phyloP scores from a whole-genome alignment of 192 early-diverging fungal species.

The Chytriomyces sp. region DNA sequence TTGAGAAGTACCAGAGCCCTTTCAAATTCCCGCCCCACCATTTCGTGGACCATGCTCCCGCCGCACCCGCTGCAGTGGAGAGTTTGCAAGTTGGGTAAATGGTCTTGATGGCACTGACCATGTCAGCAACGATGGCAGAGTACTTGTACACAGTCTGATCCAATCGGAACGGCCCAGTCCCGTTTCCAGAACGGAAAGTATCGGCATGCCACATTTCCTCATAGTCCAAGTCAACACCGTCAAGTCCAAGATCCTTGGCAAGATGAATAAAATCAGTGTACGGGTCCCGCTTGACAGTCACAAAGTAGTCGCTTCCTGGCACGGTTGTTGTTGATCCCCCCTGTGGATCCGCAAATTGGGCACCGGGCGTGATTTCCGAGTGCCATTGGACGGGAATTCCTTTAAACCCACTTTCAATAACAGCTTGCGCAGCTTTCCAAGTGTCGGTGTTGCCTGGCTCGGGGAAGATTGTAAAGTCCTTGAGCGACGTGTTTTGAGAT shows the following conservation, averaged over 20 bases:
- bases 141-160: slow-evolving; percentile 25
- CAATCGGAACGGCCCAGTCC: background rate
- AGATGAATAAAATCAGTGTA: slow-evolving; percentile 19
- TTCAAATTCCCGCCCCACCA: slow-evolving; percentile 37
- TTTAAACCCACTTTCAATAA: background rate
- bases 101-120: slow-evolving; percentile 8
- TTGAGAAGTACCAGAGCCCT: slow-evolving; percentile 19
- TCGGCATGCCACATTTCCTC: slow-evolving; percentile 33
- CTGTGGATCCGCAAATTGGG: background rate
- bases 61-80: slow-evolving; percentile 21
- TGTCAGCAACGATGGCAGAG: slow-evolving; percentile 21
- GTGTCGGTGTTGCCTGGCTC: slow-evolving; percentile 17
- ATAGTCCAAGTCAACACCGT: slow-evolving; percentile 29
- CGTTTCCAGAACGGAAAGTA: background rate
- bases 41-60: background rate
- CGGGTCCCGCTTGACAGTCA: slow-evolving; percentile 4
- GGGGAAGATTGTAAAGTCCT: slow-evolving; percentile 19
- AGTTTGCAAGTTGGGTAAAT: slow-evolving; percentile 25
- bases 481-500: slow-evolving; percentile 1
- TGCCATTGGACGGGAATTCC: slow-evolving; percentile 4
- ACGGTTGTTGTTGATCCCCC: slow-evolving; percentile 2
- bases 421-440: slow-evolving; percentile 20
- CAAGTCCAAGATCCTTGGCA: slow-evolving; percentile 26
- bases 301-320: slow-evolving; percentile 18
- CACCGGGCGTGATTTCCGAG: slow-evolving; percentile 7